Conservation (phyloP, 1,284 basidiomycete species). For the Hemileia vastatrix region DNA sequence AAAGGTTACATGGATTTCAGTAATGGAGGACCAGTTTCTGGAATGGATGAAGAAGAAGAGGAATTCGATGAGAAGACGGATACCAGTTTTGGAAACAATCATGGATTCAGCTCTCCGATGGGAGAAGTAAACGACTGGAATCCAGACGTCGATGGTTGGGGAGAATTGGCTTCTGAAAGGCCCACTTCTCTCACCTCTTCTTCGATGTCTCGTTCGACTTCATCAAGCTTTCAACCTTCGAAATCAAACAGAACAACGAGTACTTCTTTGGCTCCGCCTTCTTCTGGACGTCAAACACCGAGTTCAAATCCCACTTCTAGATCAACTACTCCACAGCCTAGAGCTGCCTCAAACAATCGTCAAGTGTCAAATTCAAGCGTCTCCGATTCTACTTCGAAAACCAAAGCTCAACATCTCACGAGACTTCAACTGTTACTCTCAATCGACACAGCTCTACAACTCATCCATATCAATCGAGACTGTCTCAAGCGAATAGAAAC, state of each 20-base stretch:
- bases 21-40: not conserved
- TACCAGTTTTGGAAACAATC: not conserved
- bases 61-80: not conserved
- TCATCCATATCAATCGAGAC: slow-evolving; percentile 85
- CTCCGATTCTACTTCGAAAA: not conserved
- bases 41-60: not conserved
- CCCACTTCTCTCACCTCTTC: slow-evolving; percentile 29
- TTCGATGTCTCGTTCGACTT: slow-evolving; percentile 3
- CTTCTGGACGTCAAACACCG: not conserved
- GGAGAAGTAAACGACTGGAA: not conserved
- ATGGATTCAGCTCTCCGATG: not conserved
- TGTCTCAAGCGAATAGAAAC: slow-evolving; percentile 82
- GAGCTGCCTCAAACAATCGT: not conserved
- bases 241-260: not conserved
- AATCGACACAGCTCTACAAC: slow-evolving; percentile 76
- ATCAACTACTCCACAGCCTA: not conserved
- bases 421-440: slow-evolving; percentile 78
- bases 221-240: slow-evolving; percentile 8
- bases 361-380: not conserved
- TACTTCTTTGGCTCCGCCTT: not conserved
- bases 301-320: not conserved
- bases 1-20: slow-evolving; percentile 26
- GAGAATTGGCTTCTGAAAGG: not conserved
- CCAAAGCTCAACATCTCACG: slow-evolving; percentile 46
- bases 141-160: too few species aligned